These are phyloP conservation scores for Venturia carpophila DNA, from an alignment of 2,329 filamentous ascomycete genomes.

Conservation along the genomic window DNA sequence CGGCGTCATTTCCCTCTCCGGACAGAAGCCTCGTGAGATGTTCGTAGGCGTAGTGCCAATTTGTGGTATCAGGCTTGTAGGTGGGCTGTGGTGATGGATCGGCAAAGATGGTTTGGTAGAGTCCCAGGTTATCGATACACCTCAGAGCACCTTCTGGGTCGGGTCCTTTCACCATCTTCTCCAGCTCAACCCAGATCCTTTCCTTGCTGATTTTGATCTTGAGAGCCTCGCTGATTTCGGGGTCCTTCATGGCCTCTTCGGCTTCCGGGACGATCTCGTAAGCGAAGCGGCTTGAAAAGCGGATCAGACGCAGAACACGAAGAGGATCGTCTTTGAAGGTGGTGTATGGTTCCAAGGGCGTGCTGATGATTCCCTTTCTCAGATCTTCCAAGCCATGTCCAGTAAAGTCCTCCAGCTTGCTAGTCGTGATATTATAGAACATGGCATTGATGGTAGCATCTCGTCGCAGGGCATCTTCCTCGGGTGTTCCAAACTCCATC, in stretches of 20 bases:
- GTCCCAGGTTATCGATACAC: slow-evolving; percentile 56
- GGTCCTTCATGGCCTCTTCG: slow-evolving; percentile 65
- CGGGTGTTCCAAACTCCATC: slow-evolving; percentile 87
- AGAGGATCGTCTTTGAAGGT: slow-evolving; percentile 94
- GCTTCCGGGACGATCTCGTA: slow-evolving; percentile 69
- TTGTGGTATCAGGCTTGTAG: slow-evolving; percentile 48
- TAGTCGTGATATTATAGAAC: slow-evolving; percentile 85
- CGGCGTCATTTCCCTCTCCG: slow-evolving; percentile 30
- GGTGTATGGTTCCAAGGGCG: slow-evolving; percentile 77
- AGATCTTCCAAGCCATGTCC: slow-evolving; percentile 67
- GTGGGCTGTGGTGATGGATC: slow-evolving; percentile 52
- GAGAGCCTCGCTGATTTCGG: slow-evolving; percentile 71
- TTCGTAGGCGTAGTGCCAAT: slow-evolving; percentile 56
- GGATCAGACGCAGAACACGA: slow-evolving; percentile 74
- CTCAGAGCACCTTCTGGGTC: slow-evolving; percentile 55
- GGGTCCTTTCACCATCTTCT: slow-evolving; percentile 76
- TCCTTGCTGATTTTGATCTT: slow-evolving; percentile 86
- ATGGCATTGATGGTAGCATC: slow-evolving; percentile 94
- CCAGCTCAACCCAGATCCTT: slow-evolving; percentile 75
- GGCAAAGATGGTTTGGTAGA: slow-evolving; percentile 68
- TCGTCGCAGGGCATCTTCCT: slow-evolving; percentile 80
- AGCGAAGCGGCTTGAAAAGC: slow-evolving; percentile 77
- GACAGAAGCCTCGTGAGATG: not conserved
- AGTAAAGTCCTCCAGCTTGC: slow-evolving; percentile 77
- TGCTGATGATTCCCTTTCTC: slow-evolving; percentile 63